Evolutionary conservation across 2,329 filamentous ascomycete species (phyloP).

Genomic region (Aspergillus ustus): DNA sequence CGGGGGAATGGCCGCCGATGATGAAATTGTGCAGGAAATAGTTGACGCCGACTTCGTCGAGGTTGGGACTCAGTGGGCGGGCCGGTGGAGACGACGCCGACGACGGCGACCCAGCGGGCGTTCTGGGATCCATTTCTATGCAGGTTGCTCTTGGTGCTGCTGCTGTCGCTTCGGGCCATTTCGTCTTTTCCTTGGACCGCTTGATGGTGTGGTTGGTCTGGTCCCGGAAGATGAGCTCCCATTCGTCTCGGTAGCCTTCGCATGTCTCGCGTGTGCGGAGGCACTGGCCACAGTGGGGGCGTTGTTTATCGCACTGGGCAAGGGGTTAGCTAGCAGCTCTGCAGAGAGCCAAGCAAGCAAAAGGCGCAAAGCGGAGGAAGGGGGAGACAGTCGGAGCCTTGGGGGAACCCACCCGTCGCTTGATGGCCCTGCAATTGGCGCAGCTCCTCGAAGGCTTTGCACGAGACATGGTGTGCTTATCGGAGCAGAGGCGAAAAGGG

Average conservation of each 20-base stretch:
- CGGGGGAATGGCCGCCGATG: conserved; percentile 18
- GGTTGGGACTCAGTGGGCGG: conserved; percentile 12
- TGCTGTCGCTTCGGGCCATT: not conserved
- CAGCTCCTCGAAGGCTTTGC: conserved; percentile 25
- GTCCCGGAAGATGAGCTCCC: conserved; percentile 37
- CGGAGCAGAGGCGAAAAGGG: not conserved
- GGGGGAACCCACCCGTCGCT: conserved; percentile 25
- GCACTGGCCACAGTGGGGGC: conserved; percentile 33
- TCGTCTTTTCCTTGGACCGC: conserved; percentile 20
- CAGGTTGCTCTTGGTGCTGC: too few species aligned
- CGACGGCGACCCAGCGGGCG: not conserved
- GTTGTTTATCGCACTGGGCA: conserved; percentile 29
- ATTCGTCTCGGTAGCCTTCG: conserved; percentile 38
- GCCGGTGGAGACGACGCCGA: conserved; percentile 2
- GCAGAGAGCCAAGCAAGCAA: not conserved
- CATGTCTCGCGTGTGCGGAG: conserved; percentile 30
- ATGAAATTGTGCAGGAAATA: conserved; percentile 32
- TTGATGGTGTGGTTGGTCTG: conserved; percentile 31
- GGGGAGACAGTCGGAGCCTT: not conserved
- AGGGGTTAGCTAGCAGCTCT: not conserved
- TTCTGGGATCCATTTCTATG: not conserved
- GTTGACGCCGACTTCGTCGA: conserved; percentile 31
- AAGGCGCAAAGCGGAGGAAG: not conserved
- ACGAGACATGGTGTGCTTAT: not conserved
- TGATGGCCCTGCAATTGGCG: conserved; percentile 27